phyloP scores from a whole-genome alignment of 805 yeast species.

The Clavispora carvajalis region DNA sequence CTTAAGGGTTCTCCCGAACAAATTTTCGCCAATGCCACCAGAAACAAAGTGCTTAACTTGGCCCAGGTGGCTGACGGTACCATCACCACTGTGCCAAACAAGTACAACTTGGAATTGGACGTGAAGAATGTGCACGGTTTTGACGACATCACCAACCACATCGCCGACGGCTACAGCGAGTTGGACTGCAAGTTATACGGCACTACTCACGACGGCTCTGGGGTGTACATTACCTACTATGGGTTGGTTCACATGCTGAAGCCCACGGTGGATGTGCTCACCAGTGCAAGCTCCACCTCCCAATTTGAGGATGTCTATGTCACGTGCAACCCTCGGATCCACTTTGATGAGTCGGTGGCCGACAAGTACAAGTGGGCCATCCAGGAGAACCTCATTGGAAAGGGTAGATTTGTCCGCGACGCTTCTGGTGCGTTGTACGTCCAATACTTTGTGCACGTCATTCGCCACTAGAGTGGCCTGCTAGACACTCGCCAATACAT shows the following conservation, averaged over 20 bases:
- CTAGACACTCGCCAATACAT: too few relatives aligned
- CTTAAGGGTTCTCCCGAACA: slow-evolving; percentile 16
- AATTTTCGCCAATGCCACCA: slow-evolving; percentile 14
- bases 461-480: too few relatives aligned
- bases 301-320: slow-evolving; percentile 46
- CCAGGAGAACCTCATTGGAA: slow-evolving; percentile 47
- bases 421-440: slow-evolving; percentile 42
- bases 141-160: slow-evolving; percentile 42
- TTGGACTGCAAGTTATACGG: slow-evolving; percentile 49
- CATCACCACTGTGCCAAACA: slow-evolving; percentile 25
- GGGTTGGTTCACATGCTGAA: slow-evolving; percentile 44
- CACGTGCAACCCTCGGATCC: slow-evolving; percentile 42
- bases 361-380: slow-evolving; percentile 48
- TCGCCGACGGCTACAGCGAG: slow-evolving; percentile 20
- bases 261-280: slow-evolving; percentile 30
- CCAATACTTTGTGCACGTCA: slow-evolving; percentile 48
- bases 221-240: slow-evolving; percentile 39
- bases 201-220: slow-evolving; percentile 39
- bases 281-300: slow-evolving; percentile 23
- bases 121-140: slow-evolving; percentile 31
- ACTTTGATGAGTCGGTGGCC: slow-evolving; percentile 36
- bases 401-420: slow-evolving; percentile 54
- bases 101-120: slow-evolving; percentile 28
- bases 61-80: slow-evolving; percentile 25
- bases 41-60: slow-evolving; percentile 16